Evolutionary conservation across 176 grass and related monocot species (phyloP).

Genomic region (Thinopyrum elongatum): DNA sequence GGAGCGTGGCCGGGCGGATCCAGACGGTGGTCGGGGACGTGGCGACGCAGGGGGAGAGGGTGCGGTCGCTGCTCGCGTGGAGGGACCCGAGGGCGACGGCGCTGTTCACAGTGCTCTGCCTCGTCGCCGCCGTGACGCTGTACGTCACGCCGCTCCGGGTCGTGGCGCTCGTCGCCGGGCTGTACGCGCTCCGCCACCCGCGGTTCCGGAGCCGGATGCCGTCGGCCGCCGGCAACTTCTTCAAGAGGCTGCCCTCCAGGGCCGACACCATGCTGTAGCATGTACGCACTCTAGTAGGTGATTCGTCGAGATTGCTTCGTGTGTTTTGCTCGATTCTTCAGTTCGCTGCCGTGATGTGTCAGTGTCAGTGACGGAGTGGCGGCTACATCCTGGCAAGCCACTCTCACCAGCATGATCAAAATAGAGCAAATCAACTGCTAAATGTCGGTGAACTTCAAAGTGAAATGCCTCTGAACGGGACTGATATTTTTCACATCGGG

Average conservation of each 20-base stretch:
- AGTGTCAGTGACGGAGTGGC: not conserved
- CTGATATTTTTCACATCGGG: not conserved
- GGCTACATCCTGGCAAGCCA: not conserved
- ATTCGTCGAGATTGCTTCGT: not conserved
- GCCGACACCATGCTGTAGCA: conserved; percentile 44
- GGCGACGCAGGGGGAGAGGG: conserved; percentile 77
- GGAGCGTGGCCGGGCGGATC: conserved; percentile 72
- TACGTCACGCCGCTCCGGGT: conserved; percentile 51
- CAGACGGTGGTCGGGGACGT: conserved; percentile 74
- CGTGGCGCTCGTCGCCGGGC: conserved; percentile 38
- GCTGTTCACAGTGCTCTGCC: conserved; percentile 53
- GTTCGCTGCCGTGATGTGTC: not conserved
- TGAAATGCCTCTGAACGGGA: not conserved
- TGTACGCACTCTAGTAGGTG: not conserved
- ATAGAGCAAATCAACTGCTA: not conserved
- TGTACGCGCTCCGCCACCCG: conserved; percentile 72
- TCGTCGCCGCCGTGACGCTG: conserved; percentile 44
- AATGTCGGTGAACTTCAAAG: not conserved
- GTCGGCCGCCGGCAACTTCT: conserved; percentile 57
- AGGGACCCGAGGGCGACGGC: conserved; percentile 71
- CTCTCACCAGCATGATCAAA: too few relatives aligned
- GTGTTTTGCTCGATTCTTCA: not conserved
- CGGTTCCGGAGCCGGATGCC: conserved; percentile 62
- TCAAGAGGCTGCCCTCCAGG: conserved; percentile 66
- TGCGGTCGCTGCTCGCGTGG: conserved; percentile 71